Evolutionary conservation across 192 early-diverging fungal species (phyloP).

Genomic region (Helicostylum pulchrum): DNA sequence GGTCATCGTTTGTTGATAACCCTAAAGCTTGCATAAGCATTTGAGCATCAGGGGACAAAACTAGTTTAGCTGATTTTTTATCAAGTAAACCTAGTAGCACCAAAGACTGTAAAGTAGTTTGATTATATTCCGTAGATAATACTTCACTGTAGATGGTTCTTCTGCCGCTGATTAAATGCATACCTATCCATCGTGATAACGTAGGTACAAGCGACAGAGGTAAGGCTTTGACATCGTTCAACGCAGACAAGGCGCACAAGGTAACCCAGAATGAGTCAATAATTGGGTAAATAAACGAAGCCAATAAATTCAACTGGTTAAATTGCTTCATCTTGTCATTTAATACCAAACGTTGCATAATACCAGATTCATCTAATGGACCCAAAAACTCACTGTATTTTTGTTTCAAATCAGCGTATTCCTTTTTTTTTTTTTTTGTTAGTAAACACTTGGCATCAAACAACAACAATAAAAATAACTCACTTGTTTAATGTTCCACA

Average conservation of each 20-base stretch:
- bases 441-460: neutral
- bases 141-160: conserved; percentile 21
- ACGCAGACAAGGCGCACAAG: conserved; percentile 4
- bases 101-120: neutral
- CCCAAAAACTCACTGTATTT: neutral
- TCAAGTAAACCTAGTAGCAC: conserved; percentile 8
- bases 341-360: neutral
- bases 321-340: conserved; percentile 3
- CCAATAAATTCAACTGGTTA: conserved; percentile 11
- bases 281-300: conserved; percentile 17
- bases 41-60: conserved; percentile 21
- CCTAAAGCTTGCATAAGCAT: conserved; percentile 18
- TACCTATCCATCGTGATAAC: conserved; percentile 14
- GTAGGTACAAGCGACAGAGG: conserved; percentile 11
- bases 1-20: conserved; percentile 13
- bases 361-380: neutral
- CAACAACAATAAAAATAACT: neutral
- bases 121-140: conserved; percentile 20
- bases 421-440: neutral
- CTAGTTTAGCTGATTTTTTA: conserved; percentile 10
- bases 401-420: neutral
- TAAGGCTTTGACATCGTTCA: conserved; percentile 8
- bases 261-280: conserved; percentile 19
- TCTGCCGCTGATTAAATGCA: conserved; percentile 18
- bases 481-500: conserved; percentile 10